Conservation (phyloP, 257 asterid genomes). For the Apocynum venetum region DNA sequence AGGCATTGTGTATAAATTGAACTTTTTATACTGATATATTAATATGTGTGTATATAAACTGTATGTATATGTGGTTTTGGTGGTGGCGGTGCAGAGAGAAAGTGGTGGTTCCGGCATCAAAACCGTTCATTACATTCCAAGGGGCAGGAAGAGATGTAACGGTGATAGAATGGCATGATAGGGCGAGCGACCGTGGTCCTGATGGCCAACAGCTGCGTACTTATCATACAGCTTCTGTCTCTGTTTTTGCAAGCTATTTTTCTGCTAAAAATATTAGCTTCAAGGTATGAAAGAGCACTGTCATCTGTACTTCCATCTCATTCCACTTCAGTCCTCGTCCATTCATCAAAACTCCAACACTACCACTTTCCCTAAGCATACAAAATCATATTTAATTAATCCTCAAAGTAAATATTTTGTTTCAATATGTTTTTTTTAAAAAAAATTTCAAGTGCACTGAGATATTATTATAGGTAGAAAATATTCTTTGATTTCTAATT, state of each 20-base stretch:
- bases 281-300: conserved; percentile 45
- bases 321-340: not conserved
- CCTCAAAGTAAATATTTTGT: not conserved
- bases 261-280: conserved; percentile 82
- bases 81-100: conserved; percentile 49
- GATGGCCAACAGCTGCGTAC: conserved; percentile 89
- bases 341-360: not conserved
- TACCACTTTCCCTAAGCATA: not conserved
- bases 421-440: not conserved
- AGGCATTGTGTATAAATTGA: no score
- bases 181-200: conserved; percentile 74
- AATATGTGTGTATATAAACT: not conserved
- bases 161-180: conserved; percentile 83
- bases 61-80: not conserved
- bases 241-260: conserved; percentile 62
- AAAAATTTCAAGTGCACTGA: no score
- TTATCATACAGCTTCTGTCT: conserved; percentile 78
- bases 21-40: no score
- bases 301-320: no score
- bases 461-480: no score
- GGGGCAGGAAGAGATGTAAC: conserved; percentile 77
- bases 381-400: not conserved
- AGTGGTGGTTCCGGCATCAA: conserved; percentile 79
- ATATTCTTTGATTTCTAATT: no score
- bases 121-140: conserved; percentile 68